Conservation (phyloP, 225 moss, liverwort and hornwort species). For the Sphagnum contortum region DNA sequence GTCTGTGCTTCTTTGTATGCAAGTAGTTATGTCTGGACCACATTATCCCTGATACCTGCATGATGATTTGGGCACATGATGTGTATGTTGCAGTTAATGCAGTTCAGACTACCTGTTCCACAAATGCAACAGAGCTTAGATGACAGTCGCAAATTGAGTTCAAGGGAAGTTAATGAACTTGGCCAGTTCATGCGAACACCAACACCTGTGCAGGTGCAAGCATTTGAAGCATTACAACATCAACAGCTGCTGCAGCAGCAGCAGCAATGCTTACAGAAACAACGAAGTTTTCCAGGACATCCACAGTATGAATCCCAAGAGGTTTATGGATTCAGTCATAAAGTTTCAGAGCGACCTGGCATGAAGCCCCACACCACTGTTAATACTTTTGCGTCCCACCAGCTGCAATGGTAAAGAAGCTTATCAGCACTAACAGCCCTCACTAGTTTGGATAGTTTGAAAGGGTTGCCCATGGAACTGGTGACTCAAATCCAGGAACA, state of each 20-base stretch:
- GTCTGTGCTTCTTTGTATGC: too few species aligned
- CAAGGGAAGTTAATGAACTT: constrained; percentile 96
- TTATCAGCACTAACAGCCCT: constrained; percentile 46
- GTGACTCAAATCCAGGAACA: constrained; percentile 81
- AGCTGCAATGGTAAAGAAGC: constrained; percentile 71
- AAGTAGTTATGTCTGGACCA: too few species aligned
- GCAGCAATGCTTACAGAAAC: constrained; percentile 42
- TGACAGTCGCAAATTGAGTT: constrained; percentile 88
- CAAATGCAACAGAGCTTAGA: constrained; percentile 18
- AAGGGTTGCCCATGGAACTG: constrained; percentile 22
- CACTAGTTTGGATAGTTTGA: constrained; percentile 50
- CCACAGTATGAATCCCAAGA: constrained; percentile 77
- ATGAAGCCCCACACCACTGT: constrained; percentile 8
- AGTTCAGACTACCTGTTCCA: constrained; percentile 2
- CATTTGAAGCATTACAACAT: too few species aligned
- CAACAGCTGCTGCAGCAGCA: constrained; percentile 5
- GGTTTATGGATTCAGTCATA: constrained; percentile 54
- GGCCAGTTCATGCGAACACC: constrained; percentile 55
- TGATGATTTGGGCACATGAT: too few species aligned
- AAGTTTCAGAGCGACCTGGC: too few species aligned
- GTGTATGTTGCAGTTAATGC: constrained; percentile 10
- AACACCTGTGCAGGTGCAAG: too few species aligned
- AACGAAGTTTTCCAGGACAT: constrained; percentile 39
- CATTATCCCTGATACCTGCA: too few species aligned
- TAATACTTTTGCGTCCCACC: constrained; percentile 74